A percentile compares a stretch with the other conserved stretches of the same genome.
Conservation (phyloP, 345 rosid genomes). For the Eucalyptus tenuipes region DNA sequence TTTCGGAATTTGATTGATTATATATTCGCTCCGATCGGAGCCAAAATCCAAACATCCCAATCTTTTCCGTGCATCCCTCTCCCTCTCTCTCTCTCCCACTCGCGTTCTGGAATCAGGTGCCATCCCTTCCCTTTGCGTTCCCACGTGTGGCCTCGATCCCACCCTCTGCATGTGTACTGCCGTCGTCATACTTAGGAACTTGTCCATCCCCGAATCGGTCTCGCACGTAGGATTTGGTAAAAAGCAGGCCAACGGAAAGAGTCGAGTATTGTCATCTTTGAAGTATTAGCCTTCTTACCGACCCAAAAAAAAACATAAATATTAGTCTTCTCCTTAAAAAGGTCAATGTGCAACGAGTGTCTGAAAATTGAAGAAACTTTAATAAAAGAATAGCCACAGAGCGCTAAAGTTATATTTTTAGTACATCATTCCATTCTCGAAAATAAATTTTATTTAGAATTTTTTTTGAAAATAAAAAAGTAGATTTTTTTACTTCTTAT, state of each 20-base stretch:
- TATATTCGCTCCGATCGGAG: neutral
- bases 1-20: neutral
- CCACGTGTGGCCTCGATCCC: neutral
- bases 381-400: neutral
- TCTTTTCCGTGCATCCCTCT: neutral
- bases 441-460: no score
- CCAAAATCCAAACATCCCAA: neutral
- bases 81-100: neutral
- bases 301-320: no score
- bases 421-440: accelerated
- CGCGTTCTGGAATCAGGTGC: neutral
- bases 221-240: neutral
- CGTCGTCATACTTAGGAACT: neutral
- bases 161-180: neutral
- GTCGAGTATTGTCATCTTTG: neutral
- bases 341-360: neutral
- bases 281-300: neutral
- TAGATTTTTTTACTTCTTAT: no score
- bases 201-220: neutral
- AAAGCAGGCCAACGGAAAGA: neutral
- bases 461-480: no score
- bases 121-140: neutral
- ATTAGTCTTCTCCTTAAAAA: neutral
- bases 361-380: neutral
- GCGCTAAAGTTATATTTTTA: neutral